Conservation (phyloP, 805 yeast species). For the Candida arabinofermentans region DNA sequence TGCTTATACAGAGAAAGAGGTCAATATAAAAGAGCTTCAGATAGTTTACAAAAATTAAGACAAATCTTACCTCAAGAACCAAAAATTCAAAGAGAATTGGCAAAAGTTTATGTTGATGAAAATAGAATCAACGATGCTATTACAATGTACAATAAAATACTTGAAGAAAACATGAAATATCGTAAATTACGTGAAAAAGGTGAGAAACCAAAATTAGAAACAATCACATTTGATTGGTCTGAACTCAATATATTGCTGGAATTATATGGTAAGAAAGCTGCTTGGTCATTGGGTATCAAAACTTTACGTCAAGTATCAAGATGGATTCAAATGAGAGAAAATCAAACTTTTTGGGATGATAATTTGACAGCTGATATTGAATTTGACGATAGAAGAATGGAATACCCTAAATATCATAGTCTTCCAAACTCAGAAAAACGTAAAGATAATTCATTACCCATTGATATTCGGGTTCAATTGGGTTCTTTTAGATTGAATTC, state of each 20-base stretch:
- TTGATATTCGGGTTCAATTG: conserved; percentile 81
- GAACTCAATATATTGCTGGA: conserved; percentile 83
- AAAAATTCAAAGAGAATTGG: conserved; percentile 56
- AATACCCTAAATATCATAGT: conserved; percentile 40
- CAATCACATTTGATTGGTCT: conserved; percentile 76
- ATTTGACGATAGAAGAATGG: conserved; percentile 68
- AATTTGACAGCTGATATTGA: conserved; percentile 63
- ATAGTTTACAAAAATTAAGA: conserved; percentile 61
- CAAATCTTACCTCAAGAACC: conserved; percentile 55
- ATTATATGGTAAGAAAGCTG: conserved; percentile 64
- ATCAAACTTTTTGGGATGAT: conserved; percentile 66
- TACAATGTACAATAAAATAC: conserved; percentile 58
- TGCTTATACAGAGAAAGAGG: conserved; percentile 62
- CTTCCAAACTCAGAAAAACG: conserved; percentile 37
- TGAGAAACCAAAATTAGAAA: conserved; percentile 22
- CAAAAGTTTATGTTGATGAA: conserved; percentile 48
- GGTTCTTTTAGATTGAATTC: conserved; percentile 69
- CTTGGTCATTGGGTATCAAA: conserved; percentile 60
- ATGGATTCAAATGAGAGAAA: conserved; percentile 72
- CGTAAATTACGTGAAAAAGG: conserved; percentile 28
- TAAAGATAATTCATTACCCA: conserved; percentile 57
- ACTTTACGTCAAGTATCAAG: conserved; percentile 69
- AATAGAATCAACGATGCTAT: conserved; percentile 71
- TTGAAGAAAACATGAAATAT: conserved; percentile 52
- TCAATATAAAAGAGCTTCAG: conserved; percentile 67